Conservation (phyloP, 768 basidiomycete genomes). For the Baorangia bicolor region DNA sequence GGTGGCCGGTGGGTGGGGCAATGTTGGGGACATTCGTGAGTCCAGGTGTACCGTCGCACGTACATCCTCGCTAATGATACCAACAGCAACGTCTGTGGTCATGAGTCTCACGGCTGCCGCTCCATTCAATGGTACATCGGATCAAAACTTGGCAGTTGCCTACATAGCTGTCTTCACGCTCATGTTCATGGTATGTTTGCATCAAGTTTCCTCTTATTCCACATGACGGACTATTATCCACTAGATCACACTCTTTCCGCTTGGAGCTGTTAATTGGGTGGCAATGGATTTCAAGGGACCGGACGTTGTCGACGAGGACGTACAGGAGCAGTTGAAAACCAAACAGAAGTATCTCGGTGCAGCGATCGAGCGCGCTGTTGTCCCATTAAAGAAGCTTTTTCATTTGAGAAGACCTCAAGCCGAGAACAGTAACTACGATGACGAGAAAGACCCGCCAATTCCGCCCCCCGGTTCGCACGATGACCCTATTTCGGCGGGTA, state of each 20-base stretch:
- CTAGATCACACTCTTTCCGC: slow-evolving; percentile 64
- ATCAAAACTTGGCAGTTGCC: slow-evolving; percentile 62
- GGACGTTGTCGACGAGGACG: slow-evolving; percentile 57
- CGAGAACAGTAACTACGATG: background rate
- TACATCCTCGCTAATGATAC: background rate
- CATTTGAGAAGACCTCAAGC: background rate
- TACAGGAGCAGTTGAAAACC: slow-evolving; percentile 43
- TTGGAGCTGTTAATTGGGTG: slow-evolving; percentile 55
- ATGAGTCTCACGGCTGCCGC: slow-evolving; percentile 58
- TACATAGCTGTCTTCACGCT: slow-evolving; percentile 64
- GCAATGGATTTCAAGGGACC: slow-evolving; percentile 65
- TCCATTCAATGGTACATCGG: slow-evolving; percentile 59
- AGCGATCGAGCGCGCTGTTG: slow-evolving; percentile 10
- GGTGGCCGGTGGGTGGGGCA: slow-evolving; percentile 67
- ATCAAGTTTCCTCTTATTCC: background rate
- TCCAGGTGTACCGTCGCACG: background rate
- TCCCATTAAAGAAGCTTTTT: slow-evolving; percentile 1
- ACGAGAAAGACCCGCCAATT: slow-evolving; percentile 6
- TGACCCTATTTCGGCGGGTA: background rate
- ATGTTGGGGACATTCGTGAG: slow-evolving; percentile 71
- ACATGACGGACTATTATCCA: background rate
- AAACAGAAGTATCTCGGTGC: slow-evolving; percentile 32
- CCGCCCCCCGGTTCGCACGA: background rate
- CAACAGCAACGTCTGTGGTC: slow-evolving; percentile 60
- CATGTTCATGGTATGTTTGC: slow-evolving; percentile 50